A percentile compares a stretch with the other conserved stretches of the same genome.
Conservation (phyloP, 495 filamentous ascomycete species). For the Hyaloscypha hepaticicola region DNA sequence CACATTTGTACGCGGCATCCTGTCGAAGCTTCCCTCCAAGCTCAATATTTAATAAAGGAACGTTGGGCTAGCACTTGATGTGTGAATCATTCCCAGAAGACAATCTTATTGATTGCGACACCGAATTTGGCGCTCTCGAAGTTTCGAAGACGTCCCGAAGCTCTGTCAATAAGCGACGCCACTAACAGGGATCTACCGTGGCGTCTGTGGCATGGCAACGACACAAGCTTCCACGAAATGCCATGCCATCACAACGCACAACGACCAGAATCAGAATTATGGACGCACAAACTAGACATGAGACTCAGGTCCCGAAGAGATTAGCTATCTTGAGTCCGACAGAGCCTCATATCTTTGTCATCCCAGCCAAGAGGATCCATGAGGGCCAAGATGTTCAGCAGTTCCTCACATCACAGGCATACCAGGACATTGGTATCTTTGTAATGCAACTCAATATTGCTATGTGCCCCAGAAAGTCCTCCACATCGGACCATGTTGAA, state of each 20-base stretch:
- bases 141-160: neutral
- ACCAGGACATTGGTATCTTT: constrained; percentile 82
- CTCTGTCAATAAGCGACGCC: neutral
- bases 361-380: constrained; percentile 70
- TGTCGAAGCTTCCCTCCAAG: neutral
- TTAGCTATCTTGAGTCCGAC: constrained; percentile 20
- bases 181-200: neutral
- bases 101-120: neutral
- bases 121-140: neutral
- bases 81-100: neutral
- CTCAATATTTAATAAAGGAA: neutral
- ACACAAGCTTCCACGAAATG: neutral
- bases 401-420: constrained; percentile 78
- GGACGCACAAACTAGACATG: neutral
- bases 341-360: constrained; percentile 28
- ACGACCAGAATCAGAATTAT: neutral
- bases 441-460: constrained; percentile 85
- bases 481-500: constrained; percentile 37
- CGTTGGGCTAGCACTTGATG: neutral
- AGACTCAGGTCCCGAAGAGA: neutral
- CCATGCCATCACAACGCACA: neutral
- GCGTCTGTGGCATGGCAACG: constrained; percentile 3
- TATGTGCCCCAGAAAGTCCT: constrained; percentile 64
- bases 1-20: neutral
- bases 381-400: constrained; percentile 71